These are phyloP conservation scores for Lecanicillium sp. DNA, from an alignment of 2,329 filamentous ascomycete species.

Conservation along the genomic window DNA sequence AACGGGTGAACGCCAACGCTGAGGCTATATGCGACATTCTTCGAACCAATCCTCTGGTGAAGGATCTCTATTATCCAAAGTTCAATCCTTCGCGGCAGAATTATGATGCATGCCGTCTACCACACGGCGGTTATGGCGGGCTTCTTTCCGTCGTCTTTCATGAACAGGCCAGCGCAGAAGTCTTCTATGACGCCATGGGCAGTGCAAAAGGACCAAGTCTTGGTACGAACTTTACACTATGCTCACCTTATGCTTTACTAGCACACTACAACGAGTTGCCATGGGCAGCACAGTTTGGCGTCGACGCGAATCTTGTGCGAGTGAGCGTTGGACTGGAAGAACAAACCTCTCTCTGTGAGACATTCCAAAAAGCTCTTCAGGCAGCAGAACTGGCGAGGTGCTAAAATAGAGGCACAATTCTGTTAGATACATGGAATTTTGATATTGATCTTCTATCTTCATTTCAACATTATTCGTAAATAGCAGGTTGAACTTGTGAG, in stretches of 20 bases:
- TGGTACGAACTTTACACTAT: slow-evolving; percentile 93
- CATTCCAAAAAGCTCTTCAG: slow-evolving; percentile 64
- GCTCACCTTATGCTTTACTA: slow-evolving; percentile 83
- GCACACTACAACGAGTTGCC: slow-evolving; percentile 88
- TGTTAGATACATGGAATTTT: not conserved
- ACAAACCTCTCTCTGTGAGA: slow-evolving; percentile 53
- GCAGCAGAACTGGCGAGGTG: slow-evolving; percentile 37
- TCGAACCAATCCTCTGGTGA: slow-evolving; percentile 55
- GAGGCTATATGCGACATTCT: slow-evolving; percentile 76
- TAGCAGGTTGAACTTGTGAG: not conserved
- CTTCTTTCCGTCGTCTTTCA: slow-evolving; percentile 80
- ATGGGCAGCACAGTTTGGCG: slow-evolving; percentile 81
- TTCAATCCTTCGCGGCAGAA: slow-evolving; percentile 59
- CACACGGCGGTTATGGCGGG: slow-evolving; percentile 80
- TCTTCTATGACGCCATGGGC: slow-evolving; percentile 80
- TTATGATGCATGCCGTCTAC: slow-evolving; percentile 73
- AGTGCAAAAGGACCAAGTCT: slow-evolving; percentile 91
- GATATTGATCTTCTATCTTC: not conserved
- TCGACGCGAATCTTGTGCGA: slow-evolving; percentile 72
- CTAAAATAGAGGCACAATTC: slow-evolving; percentile 7
- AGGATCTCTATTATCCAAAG: slow-evolving; percentile 82
- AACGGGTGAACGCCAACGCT: slow-evolving; percentile 78
- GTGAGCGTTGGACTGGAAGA: slow-evolving; percentile 90
- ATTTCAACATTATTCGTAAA: not conserved
- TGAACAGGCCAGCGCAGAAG: slow-evolving; percentile 60